These are phyloP conservation scores for Lophium mytilinum DNA, from an alignment of 495 filamentous ascomycete genomes.

Conservation along the genomic window DNA sequence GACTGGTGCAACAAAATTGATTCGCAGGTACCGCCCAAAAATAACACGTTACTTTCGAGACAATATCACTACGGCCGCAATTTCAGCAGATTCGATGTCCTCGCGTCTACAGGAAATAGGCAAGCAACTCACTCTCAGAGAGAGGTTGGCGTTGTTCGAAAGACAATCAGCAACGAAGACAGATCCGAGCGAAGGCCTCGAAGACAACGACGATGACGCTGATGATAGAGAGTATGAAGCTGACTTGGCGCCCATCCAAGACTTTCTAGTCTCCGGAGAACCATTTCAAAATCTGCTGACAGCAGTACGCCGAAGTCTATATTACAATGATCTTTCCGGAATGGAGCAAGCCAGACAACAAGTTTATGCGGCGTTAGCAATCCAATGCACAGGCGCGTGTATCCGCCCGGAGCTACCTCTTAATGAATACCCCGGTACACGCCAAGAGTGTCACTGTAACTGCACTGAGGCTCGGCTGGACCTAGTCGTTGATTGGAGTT, in stretches of 20 bases:
- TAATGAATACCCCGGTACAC: no score
- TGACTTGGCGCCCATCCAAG: not conserved
- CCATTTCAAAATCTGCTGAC: not conserved
- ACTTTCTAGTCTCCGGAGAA: constrained; percentile 4
- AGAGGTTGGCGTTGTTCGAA: constrained; percentile 1
- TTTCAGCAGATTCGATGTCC: not conserved
- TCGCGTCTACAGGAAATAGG: not conserved
- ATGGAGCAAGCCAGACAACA: not conserved
- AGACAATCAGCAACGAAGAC: not conserved
- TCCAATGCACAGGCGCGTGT: no score
- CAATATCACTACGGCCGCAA: constrained; percentile 1
- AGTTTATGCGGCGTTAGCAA: not conserved
- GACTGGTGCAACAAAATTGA: constrained; percentile 4
- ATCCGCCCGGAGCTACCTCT: no score
- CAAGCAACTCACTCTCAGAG: constrained; percentile 3
- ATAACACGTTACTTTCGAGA: constrained; percentile 10
- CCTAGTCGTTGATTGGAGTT: not conserved
- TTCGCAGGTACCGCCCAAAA: constrained; percentile 9
- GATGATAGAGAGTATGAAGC: not conserved
- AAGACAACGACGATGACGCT: not conserved
- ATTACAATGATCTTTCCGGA: not conserved
- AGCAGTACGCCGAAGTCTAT: not conserved
- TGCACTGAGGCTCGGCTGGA: no score
- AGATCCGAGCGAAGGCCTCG: not conserved
- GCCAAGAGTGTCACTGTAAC: no score